Base-by-base conservation (phyloP, 768 basidiomycete species). In the Mycena polygramma region DNA sequence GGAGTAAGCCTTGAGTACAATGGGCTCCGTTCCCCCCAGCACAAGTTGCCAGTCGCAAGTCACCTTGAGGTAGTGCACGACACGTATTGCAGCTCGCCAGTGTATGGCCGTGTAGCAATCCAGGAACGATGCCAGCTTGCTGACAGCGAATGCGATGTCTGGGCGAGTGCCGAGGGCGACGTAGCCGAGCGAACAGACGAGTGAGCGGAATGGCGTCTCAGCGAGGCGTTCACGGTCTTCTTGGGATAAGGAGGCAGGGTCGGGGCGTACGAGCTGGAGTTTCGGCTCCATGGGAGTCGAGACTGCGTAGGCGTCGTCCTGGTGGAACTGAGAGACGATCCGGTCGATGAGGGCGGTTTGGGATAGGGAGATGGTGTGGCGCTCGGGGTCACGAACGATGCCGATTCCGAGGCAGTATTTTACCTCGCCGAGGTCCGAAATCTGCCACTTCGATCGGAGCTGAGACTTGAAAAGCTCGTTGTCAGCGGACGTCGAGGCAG, bases 81-180 rank as follows among this genome's bases (percentile, higher is more conserved):
- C 71, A 46, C 76, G 79, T 51, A 79, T 78, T 10, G 78, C 77
- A 11, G 79, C 81, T 2, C 74, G 59, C 78, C 81, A 83, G 66
- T 85, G 39, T 14, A 14, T 14, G 39, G 39, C 14, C 14, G 8
- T 41, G 39, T 41, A 41, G 39, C 39, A 41, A 14, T 41, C 39
- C 8, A 41, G 39, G 39, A 41, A 41, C 8, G 8, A 7, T 41
- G 39, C 39, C 8, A 41, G 39, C 14, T 41, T 41, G 39, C 14
- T 41, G 39, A 41, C 14, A 7, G 39, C 39, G 14, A 41, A 41
- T 7, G 39, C 7, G 7, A 41, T 41, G 14, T 41, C n/a, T n/a
- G n/a, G n/a, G n/a, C n/a, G n/a, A n/a, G n/a, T n/a, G n/a, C n/a
- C n/a, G n/a, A n/a, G n/a, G 8, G 39, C 8, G 39, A 41, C 14